A percentile compares a stretch with the other conserved stretches of the same genome.
Evolutionary conservation across 805 yeast genomes (phyloP).

Genomic region (Kodamaea restingae): DNA sequence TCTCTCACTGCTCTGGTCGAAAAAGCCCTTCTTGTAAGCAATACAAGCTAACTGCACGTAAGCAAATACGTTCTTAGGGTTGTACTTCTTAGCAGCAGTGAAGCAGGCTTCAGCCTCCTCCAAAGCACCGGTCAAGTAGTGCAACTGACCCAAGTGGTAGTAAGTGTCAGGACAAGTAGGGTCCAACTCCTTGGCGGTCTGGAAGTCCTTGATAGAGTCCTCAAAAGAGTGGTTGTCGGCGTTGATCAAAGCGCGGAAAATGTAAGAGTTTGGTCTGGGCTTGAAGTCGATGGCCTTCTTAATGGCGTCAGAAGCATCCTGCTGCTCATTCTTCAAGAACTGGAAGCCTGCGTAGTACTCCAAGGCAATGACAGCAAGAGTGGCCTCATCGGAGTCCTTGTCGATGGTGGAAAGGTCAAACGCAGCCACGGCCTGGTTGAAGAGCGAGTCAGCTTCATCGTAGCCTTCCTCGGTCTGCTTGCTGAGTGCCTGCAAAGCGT

Average conservation of each 20-base stretch:
- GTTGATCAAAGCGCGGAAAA: slow-evolving; percentile 74
- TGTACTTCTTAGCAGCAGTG: slow-evolving; percentile 67
- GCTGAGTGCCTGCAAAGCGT: slow-evolving; percentile 57
- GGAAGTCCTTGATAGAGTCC: slow-evolving; percentile 63
- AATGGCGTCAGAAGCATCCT: slow-evolving; percentile 59
- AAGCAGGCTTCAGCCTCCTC: slow-evolving; percentile 70
- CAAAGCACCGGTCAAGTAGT: slow-evolving; percentile 74
- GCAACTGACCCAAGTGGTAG: slow-evolving; percentile 93
- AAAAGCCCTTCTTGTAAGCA: slow-evolving; percentile 71
- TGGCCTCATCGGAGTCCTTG: slow-evolving; percentile 35
- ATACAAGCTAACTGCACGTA: slow-evolving; percentile 92
- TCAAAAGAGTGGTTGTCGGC: slow-evolving; percentile 71
- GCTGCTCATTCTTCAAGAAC: slow-evolving; percentile 73
- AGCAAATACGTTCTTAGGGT: slow-evolving; percentile 74
- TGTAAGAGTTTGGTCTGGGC: slow-evolving; percentile 79
- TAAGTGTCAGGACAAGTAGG: slow-evolving; percentile 75
- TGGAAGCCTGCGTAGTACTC: slow-evolving; percentile 82
- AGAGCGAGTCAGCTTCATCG: slow-evolving; percentile 54
- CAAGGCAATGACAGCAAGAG: slow-evolving; percentile 60
- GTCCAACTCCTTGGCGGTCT: slow-evolving; percentile 63
- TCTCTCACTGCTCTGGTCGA: slow-evolving; percentile 55
- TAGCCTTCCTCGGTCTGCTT: slow-evolving; percentile 54
- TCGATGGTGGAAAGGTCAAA: slow-evolving; percentile 34
- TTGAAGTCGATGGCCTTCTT: slow-evolving; percentile 58
- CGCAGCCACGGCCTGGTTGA: slow-evolving; percentile 56